Evolutionary conservation across 2,329 filamentous ascomycete genomes (phyloP), one percentile per base, ranked within the genome.

Genomic region (Aspergillus pseudoviridinutans): DNA sequence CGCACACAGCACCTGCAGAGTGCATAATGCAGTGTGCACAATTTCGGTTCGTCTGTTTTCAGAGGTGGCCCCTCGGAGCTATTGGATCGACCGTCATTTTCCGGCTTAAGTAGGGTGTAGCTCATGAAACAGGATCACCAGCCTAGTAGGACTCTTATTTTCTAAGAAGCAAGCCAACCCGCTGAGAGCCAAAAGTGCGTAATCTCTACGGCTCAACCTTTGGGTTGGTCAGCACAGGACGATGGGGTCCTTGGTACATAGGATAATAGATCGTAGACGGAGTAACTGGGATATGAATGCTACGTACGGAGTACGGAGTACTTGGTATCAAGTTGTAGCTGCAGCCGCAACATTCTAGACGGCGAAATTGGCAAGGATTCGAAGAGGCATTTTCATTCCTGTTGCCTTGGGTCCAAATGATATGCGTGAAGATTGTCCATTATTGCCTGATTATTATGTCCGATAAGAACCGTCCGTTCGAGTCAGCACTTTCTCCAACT

Each of bases 261-360:
- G 20, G 8, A 44, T 24, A 22, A 22, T 20, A 7, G 41, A 10
- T 44, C 41, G 22, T 24, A 44, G 41, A 9, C 41, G n/a, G 32
- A 38, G 41, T 44, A 44, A 4, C 22, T 22, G 41, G 8, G 8
- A 44, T 22, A 46, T 9, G 22, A 46, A 22, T 42, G 42, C n/a
- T 46, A 24, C 9, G 3, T 12, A 29, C 28, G n/a, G n/a, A 46
- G 9, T 46, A 22, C 42, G 8, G 4, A 10, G 42, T 53, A 9
- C 42, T 50, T 47, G 55, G 52, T 14, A 65, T 59, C 61, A 61
- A 64, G 66, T 67, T 70, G 67, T 70, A 68, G 68, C 66, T 65
- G 69, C 63, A 68, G 66, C 62, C 54, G 49, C 58, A 54, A 55
- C 51, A 46, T 50, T 50, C 55, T 63, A 56, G 50, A 44, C 44